Evolutionary conservation across 2,329 filamentous ascomycete genomes (phyloP), one percentile per base, ranked within the genome.

Genomic region (Penicillium sp.): DNA sequence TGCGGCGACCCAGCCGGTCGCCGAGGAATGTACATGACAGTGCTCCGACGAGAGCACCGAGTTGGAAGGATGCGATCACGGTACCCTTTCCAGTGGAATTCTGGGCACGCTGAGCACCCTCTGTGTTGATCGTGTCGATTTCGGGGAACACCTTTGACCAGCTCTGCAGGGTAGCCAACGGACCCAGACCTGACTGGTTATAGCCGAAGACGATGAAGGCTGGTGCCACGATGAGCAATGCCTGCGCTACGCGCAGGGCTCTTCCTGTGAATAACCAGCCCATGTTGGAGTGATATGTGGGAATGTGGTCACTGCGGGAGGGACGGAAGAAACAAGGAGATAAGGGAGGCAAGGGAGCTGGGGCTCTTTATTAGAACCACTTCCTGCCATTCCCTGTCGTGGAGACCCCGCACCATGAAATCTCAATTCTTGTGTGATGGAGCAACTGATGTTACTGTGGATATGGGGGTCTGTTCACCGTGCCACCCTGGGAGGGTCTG

Each of bases 1-100:
- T 68, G 22, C 71, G 68, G 18, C 77, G 72, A 25, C 77, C 77
- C 18, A 77, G 70, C 1, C 63, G 58, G 35, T 80, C 72, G 28
- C 75, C 76, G 1, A 72, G 45, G n/a, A 40, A 46, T 14, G 47
- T 46, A 33, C 58, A 61, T 13, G 53, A 52, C 6, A 61, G 48
- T 1, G 53, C 41, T 16, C 58, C 57, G 0, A 60, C 14, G 1
- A 58, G 40, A n/a, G 50, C 56, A 16, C 58, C 55, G 12, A 58
- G 41, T 19, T 55, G 47, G 16, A 57, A 57, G 18, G 50, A 42
- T 4, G 50, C 57, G 33, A 70, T 64, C 1, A 63, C 61, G 13
- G 62, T 60, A 33, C 67, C 65, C 61, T 48, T 43, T 12, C 28
- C 27, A 4, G 51, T 58, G 1, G 60, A 62, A 14, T 64, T 56